Evolutionary conservation across 805 yeast species (phyloP).

Genomic region (Cyberlindnera euphorbiae): DNA sequence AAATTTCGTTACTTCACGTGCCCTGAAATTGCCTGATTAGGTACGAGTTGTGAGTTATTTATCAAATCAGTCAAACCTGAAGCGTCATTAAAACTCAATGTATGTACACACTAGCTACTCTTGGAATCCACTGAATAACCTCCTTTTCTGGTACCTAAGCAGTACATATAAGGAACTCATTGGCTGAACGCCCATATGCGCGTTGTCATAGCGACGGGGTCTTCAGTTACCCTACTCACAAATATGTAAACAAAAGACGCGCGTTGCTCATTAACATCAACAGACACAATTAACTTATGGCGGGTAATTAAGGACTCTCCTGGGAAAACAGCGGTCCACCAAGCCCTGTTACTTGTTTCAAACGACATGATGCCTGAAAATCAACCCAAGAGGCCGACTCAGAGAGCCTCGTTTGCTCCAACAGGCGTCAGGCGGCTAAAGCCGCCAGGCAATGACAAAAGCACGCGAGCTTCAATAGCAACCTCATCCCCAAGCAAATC

Average conservation of each 20-base stretch:
- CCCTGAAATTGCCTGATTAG: conserved; percentile 4
- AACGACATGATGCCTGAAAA: conserved; percentile 3
- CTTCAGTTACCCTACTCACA: background rate
- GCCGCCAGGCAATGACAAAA: conserved; percentile 9
- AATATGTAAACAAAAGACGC: conserved; percentile 6
- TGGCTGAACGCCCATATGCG: too few relatives aligned
- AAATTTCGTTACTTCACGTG: conserved; percentile 18
- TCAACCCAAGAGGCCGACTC: conserved; percentile 4
- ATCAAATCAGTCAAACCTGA: too few relatives aligned
- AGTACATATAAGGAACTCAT: too few relatives aligned
- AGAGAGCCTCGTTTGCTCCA: conserved; percentile 10
- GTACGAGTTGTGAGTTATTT: too few relatives aligned
- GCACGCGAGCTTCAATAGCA: conserved; percentile 14
- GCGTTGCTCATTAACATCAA: background rate
- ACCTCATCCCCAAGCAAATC: conserved; percentile 19
- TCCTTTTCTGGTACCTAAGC: too few relatives aligned
- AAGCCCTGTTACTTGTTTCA: background rate
- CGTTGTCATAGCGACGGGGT: conserved; percentile 3
- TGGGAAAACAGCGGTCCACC: too few relatives aligned
- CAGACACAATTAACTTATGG: too few relatives aligned
- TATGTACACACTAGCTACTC: too few relatives aligned
- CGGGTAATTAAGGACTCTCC: too few relatives aligned
- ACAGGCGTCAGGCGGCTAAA: conserved; percentile 4
- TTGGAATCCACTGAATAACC: too few relatives aligned
- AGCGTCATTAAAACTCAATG: too few relatives aligned